Percentiles rank a stretch among this genome's conserved stretches.
Evolutionary conservation across 768 basidiomycete species (phyloP).

Genomic region (Collybia mongolica): DNA sequence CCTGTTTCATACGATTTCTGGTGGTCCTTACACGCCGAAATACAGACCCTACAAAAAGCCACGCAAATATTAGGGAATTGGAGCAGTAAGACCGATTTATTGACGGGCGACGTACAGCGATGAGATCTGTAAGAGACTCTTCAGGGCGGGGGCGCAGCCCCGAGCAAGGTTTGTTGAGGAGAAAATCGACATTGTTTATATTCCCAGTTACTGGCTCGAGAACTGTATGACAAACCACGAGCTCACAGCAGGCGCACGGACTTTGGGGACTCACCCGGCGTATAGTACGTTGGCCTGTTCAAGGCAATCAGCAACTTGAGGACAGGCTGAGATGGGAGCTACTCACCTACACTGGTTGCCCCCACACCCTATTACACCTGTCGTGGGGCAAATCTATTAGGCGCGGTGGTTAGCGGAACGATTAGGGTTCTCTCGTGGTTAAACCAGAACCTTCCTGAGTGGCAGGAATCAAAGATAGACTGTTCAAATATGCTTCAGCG

Average conservation of each 20-base stretch:
- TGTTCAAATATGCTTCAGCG: not conserved
- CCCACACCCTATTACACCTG: not conserved
- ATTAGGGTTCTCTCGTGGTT: too few relatives aligned
- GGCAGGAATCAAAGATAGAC: constrained; percentile 1
- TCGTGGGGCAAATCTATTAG: not conserved
- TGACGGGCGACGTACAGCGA: too few relatives aligned
- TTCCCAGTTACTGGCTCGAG: too few relatives aligned
- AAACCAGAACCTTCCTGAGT: too few relatives aligned
- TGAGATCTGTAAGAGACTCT: too few relatives aligned
- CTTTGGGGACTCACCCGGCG: too few relatives aligned
- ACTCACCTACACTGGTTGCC: not conserved
- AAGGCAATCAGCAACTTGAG: not conserved
- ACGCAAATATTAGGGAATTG: not conserved
- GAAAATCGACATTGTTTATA: too few relatives aligned
- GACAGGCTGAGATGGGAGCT: not conserved
- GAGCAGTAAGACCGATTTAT: not conserved
- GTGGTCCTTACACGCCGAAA: constrained; percentile 1
- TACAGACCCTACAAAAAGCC: not conserved
- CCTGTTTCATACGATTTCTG: not conserved
- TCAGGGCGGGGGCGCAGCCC: too few relatives aligned
- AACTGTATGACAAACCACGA: too few relatives aligned
- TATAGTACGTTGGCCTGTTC: not conserved
- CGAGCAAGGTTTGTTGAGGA: too few relatives aligned
- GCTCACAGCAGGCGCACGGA: too few relatives aligned
- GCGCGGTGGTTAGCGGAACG: too few relatives aligned